Conservation (phyloP, 2,329 filamentous ascomycete species). For the Parastagonospora avenae region DNA sequence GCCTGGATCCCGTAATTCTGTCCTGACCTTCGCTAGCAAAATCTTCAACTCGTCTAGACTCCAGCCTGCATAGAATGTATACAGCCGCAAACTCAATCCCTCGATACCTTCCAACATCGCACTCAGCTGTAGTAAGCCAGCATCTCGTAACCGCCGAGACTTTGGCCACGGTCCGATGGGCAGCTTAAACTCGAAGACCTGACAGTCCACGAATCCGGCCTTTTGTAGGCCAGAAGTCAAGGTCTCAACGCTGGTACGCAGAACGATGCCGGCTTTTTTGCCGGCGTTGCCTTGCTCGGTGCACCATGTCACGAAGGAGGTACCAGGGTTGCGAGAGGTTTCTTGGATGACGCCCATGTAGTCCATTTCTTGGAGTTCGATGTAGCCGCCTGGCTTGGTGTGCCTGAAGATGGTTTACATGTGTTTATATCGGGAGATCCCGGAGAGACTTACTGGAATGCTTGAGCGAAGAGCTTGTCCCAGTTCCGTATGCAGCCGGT, state of each 20-base stretch:
- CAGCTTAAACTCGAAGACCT: conserved; percentile 23
- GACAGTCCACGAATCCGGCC: conserved; percentile 27
- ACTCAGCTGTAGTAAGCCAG: conserved; percentile 32
- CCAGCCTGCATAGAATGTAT: conserved; percentile 32
- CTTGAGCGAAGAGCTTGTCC: conserved; percentile 53
- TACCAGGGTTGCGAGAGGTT: conserved; percentile 39
- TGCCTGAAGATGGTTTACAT: conserved; percentile 27
- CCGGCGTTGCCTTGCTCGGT: conserved; percentile 25
- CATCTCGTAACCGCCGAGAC: conserved; percentile 25
- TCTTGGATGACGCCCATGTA: conserved; percentile 34
- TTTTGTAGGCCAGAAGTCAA: conserved; percentile 15
- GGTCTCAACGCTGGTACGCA: conserved; percentile 29
- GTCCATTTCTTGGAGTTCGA: conserved; percentile 37
- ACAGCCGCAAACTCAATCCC: conserved; percentile 27
- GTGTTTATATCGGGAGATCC: too few relatives aligned
- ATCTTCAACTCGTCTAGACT: conserved; percentile 37
- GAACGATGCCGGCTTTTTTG: conserved; percentile 23
- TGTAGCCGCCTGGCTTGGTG: conserved; percentile 34
- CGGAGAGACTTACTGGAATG: conserved; percentile 43
- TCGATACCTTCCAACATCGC: conserved; percentile 37
- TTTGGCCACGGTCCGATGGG: conserved; percentile 29
- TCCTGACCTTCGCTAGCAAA: conserved; percentile 37
- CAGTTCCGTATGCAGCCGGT: conserved; percentile 61
- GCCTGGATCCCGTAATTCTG: conserved; percentile 33
- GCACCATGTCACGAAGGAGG: conserved; percentile 27